Evolutionary conservation across 805 yeast species (phyloP).

Genomic region (Candida oleophila): DNA sequence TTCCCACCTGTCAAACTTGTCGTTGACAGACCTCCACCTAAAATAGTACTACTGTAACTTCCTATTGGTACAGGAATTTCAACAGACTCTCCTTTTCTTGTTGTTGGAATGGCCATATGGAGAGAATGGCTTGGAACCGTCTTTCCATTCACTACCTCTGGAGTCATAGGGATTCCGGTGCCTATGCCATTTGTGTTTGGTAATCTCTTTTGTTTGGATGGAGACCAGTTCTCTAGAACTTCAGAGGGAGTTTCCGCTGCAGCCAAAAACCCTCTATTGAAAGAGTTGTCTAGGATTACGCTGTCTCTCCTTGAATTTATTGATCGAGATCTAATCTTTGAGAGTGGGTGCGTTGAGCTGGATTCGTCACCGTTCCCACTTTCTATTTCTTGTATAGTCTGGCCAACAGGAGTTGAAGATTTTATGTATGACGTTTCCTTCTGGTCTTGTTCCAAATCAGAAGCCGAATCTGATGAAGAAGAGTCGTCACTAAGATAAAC

Average conservation of each 20-base stretch:
- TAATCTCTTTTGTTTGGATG: slow-evolving; percentile 9
- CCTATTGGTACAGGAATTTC: slow-evolving; percentile 55
- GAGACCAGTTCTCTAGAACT: slow-evolving; percentile 2
- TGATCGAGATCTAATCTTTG: slow-evolving; percentile 28
- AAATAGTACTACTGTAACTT: slow-evolving; percentile 15
- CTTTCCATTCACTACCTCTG: background rate
- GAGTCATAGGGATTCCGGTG: slow-evolving; percentile 5
- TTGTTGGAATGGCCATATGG: slow-evolving; percentile 78
- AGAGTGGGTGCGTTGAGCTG: slow-evolving; percentile 24
- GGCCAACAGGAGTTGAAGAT: background rate
- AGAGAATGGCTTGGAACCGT: slow-evolving; percentile 29
- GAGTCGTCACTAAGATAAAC: slow-evolving; percentile 68
- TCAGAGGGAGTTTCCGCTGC: background rate
- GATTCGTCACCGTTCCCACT: slow-evolving; percentile 14
- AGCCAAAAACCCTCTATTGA: slow-evolving; percentile 10
- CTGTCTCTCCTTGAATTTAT: slow-evolving; percentile 24
- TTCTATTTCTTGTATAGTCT: background rate
- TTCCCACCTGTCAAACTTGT: background rate
- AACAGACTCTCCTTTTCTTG: slow-evolving; percentile 73
- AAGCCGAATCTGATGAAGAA: slow-evolving; percentile 22
- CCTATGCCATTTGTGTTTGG: background rate
- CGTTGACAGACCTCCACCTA: background rate
- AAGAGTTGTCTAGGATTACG: slow-evolving; percentile 11
- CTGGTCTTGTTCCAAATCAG: background rate
- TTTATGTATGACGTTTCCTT: background rate